Percentiles rank a stretch among this genome's conserved stretches.
These are phyloP conservation scores for Lachnellula arida DNA, from an alignment of 2,329 filamentous ascomycete genomes.

Conservation along the genomic window DNA sequence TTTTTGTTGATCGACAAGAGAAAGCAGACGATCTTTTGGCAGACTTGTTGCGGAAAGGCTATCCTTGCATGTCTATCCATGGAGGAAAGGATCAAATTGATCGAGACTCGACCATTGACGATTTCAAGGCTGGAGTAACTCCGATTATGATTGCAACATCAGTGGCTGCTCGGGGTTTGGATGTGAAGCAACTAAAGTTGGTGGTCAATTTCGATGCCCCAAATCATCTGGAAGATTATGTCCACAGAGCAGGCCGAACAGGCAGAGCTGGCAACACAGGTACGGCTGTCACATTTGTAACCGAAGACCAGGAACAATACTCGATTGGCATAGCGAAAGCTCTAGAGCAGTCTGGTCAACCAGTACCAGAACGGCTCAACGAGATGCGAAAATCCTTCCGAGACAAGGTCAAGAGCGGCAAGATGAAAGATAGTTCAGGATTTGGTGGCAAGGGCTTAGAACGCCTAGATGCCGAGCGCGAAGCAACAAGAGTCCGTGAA, in stretches of 20 bases:
- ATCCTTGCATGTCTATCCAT: constrained; percentile 89
- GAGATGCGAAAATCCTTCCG: constrained; percentile 69
- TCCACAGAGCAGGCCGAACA: constrained; percentile 89
- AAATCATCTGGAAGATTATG: constrained; percentile 94
- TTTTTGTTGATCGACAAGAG: constrained; percentile 91
- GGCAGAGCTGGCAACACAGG: constrained; percentile 92
- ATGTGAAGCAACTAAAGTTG: constrained; percentile 92
- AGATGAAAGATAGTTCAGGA: constrained; percentile 82
- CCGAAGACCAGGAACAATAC: constrained; percentile 85
- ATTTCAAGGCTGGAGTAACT: constrained; percentile 88
- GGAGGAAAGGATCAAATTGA: constrained; percentile 93
- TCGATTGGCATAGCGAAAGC: constrained; percentile 88
- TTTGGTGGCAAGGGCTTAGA: constrained; percentile 96
- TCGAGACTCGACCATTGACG: constrained; percentile 83
- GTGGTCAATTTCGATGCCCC: constrained; percentile 95
- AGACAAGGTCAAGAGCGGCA: constrained; percentile 88
- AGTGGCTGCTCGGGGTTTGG: constrained; percentile 87
- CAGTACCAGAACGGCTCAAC: constrained; percentile 65
- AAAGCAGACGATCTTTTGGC: constrained; percentile 76
- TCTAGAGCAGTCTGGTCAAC: constrained; percentile 75
- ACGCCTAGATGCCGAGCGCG: constrained; percentile 83
- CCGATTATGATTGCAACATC: constrained; percentile 93
- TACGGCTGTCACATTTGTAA: constrained; percentile 91
- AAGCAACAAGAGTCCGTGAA: constrained; percentile 79
- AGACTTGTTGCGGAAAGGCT: constrained; percentile 77